Percentiles rank a stretch among this genome's conserved stretches.
Evolutionary conservation across 768 basidiomycete genomes (phyloP).

Genomic region (Gyrodon lividus): DNA sequence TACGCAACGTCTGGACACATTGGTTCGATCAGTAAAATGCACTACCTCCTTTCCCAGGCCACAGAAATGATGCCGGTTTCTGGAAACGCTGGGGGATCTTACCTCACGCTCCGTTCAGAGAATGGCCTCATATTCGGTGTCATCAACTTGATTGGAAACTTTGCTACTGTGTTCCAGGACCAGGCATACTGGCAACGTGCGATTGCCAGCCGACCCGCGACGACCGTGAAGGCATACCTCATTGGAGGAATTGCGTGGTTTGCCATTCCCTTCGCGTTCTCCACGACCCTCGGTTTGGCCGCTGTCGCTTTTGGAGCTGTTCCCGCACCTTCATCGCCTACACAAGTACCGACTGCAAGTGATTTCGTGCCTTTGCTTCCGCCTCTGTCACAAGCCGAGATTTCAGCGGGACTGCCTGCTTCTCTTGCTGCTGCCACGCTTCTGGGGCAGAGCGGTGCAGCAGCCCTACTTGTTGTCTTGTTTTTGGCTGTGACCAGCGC

Average conservation of each 20-base stretch:
- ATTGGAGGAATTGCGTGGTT: slow-evolving; percentile 93
- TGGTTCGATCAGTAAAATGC: slow-evolving; percentile 76
- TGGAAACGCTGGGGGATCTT: slow-evolving; percentile 85
- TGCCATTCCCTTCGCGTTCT: slow-evolving; percentile 82
- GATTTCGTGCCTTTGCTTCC: slow-evolving; percentile 41
- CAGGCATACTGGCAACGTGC: slow-evolving; percentile 93
- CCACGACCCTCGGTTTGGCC: slow-evolving; percentile 84
- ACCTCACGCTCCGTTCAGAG: slow-evolving; percentile 77
- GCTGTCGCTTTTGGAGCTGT: slow-evolving; percentile 74
- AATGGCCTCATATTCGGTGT: slow-evolving; percentile 81
- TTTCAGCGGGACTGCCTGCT: slow-evolving; percentile 87
- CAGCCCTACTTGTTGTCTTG: slow-evolving; percentile 73
- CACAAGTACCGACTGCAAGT: slow-evolving; percentile 48
- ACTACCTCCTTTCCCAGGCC: slow-evolving; percentile 67
- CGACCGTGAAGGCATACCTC: slow-evolving; percentile 89
- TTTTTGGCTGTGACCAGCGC: slow-evolving; percentile 88
- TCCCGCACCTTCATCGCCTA: slow-evolving; percentile 26
- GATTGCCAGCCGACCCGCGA: slow-evolving; percentile 80
- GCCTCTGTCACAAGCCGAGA: slow-evolving; percentile 54
- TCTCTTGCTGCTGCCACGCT: slow-evolving; percentile 82
- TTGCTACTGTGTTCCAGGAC: slow-evolving; percentile 61
- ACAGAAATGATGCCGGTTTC: slow-evolving; percentile 56
- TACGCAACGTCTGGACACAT: slow-evolving; percentile 80
- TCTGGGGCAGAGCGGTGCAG: slow-evolving; percentile 77
- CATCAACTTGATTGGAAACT: slow-evolving; percentile 87